These are phyloP conservation scores for Mycena olivaceomarginata DNA, from an alignment of 768 basidiomycete genomes.

Conservation along the genomic window DNA sequence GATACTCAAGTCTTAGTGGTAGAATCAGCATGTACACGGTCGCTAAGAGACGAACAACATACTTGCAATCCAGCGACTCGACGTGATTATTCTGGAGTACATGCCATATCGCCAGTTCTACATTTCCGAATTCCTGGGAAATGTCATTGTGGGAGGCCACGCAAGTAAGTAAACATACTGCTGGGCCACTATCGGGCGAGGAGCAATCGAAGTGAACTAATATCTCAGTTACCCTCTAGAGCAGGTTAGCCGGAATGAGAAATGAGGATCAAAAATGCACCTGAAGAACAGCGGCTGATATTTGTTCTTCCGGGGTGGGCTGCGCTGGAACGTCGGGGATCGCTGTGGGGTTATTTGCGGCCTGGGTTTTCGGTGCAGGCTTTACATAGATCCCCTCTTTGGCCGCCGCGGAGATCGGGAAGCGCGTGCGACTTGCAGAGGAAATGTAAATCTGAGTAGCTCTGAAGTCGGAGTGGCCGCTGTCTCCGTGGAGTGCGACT, in stretches of 20 bases:
- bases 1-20: conserved; percentile 3
- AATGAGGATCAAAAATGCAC: not conserved
- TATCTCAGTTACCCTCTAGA: not conserved
- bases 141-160: not conserved
- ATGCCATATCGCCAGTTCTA: not conserved
- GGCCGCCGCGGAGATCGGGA: not conserved
- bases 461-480: not conserved
- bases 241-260: conserved; percentile 6
- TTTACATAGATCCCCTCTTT: not conserved
- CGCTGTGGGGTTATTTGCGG: not conserved
- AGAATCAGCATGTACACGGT: not conserved
- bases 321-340: not conserved
- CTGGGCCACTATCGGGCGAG: not conserved
- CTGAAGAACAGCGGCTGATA: not conserved
- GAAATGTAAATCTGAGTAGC: not conserved
- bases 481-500: not conserved
- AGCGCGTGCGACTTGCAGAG: not conserved
- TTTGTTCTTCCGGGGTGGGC: not conserved
- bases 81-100: not conserved
- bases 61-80: conserved; percentile 13
- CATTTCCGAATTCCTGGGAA: not conserved
- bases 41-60: not conserved
- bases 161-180: not conserved
- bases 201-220: not conserved
- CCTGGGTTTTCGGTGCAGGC: not conserved